Evolutionary conservation across 1,284 basidiomycete species (phyloP).

Genomic region (Volvariella surrecta): DNA sequence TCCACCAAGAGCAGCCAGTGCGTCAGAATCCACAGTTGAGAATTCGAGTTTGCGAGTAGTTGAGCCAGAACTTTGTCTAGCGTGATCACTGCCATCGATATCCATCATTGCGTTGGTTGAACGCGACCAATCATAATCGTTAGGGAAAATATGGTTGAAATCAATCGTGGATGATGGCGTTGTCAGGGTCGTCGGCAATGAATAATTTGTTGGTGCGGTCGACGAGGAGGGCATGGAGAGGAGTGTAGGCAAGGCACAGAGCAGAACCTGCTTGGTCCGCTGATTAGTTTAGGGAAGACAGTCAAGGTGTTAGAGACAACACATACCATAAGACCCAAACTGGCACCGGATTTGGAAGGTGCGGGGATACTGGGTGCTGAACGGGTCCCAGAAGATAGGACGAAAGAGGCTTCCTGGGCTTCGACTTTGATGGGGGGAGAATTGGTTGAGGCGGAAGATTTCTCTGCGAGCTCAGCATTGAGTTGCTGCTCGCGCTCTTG

Average conservation of each 20-base stretch:
- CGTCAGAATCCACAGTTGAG: constrained; percentile 36
- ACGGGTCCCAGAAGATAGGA: constrained; percentile 30
- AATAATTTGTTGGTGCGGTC: constrained; percentile 43
- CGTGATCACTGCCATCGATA: constrained; percentile 36
- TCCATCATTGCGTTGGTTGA: constrained; percentile 40
- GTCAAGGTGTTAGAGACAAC: constrained; percentile 8
- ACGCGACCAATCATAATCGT: constrained; percentile 50
- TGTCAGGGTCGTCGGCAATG: constrained; percentile 39
- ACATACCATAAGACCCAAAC: constrained; percentile 63
- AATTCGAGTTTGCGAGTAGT: constrained; percentile 45
- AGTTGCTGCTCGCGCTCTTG: constrained; percentile 61
- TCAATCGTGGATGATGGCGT: constrained; percentile 38
- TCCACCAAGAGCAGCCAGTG: constrained; percentile 41
- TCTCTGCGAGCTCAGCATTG: constrained; percentile 44
- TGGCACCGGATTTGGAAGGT: constrained; percentile 48
- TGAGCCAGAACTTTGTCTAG: constrained; percentile 20
- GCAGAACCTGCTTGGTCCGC: constrained; percentile 43
- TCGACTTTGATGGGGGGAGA: constrained; percentile 45
- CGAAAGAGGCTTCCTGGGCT: constrained; percentile 33
- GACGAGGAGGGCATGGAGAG: constrained; percentile 54
- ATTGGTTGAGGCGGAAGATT: constrained; percentile 18
- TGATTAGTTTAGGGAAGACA: constrained; percentile 6
- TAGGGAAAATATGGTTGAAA: constrained; percentile 36
- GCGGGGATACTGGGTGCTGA: constrained; percentile 27
- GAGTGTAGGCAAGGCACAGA: constrained; percentile 67